A percentile compares a stretch with the other conserved stretches of the same genome.
Evolutionary conservation across 2,329 filamentous ascomycete species (phyloP).

Genomic region (Chrysoporthe austroafricana): DNA sequence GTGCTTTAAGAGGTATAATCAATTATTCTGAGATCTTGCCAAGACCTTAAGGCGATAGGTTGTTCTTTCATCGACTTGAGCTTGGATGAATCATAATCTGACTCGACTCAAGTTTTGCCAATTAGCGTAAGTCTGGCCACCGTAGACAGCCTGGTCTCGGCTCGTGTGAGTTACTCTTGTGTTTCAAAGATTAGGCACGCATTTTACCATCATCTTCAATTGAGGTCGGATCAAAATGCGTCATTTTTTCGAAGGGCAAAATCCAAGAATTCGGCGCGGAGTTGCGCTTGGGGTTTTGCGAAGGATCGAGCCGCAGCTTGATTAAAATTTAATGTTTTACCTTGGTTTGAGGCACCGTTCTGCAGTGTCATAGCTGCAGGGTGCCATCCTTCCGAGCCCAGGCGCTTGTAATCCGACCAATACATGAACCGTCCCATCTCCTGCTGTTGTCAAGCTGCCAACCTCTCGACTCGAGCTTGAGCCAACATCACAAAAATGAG

Average conservation of each 20-base stretch:
- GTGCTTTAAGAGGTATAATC: too few relatives aligned
- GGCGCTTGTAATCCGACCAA: slow-evolving; percentile 6
- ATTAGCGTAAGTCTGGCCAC: too few relatives aligned
- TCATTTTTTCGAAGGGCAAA: neutral
- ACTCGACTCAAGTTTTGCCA: too few relatives aligned
- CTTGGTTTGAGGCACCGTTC: slow-evolving; percentile 12
- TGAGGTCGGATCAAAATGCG: neutral
- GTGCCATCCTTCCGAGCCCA: neutral
- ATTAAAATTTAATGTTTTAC: slow-evolving; percentile 6
- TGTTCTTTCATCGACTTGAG: too few relatives aligned
- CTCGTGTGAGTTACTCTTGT: too few relatives aligned
- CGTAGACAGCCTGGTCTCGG: too few relatives aligned
- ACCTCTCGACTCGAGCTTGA: neutral
- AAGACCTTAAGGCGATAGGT: too few relatives aligned
- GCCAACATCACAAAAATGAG: neutral
- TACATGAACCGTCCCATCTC: slow-evolving; percentile 9
- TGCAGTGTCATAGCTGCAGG: slow-evolving; percentile 13
- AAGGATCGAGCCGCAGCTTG: neutral
- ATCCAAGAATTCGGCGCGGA: neutral
- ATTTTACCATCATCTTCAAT: too few relatives aligned
- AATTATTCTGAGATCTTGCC: too few relatives aligned
- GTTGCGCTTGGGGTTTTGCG: neutral
- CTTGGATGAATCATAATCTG: too few relatives aligned
- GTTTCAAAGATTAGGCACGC: too few relatives aligned
- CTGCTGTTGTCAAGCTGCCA: neutral